Evolutionary conservation across 1,284 basidiomycete genomes (phyloP).

Genomic region (Schizophyllum commune): DNA sequence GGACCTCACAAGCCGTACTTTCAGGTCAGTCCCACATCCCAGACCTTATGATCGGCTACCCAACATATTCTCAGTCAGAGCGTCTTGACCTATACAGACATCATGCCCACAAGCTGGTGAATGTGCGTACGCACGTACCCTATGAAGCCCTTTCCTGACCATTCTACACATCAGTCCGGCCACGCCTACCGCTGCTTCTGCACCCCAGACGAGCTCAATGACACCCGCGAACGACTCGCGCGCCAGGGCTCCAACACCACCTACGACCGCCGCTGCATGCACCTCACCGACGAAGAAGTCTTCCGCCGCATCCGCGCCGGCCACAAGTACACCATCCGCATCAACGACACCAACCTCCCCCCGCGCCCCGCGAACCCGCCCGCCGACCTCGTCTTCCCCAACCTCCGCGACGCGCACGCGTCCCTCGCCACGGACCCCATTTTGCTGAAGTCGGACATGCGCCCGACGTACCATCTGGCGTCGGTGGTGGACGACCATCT

Average conservation of each 20-base stretch:
- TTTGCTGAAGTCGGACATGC: conserved; percentile 86
- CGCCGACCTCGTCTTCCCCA: conserved; percentile 71
- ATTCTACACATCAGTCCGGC: conserved; percentile 44
- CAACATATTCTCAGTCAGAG: conserved; percentile 57
- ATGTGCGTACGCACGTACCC: too few relatives aligned
- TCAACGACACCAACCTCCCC: conserved; percentile 62
- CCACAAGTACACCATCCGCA: conserved; percentile 75
- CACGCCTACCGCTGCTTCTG: conserved; percentile 97
- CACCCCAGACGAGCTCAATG: conserved; percentile 56
- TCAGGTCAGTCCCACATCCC: conserved; percentile 47
- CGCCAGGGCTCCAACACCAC: conserved; percentile 66
- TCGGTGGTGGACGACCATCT: conserved; percentile 93
- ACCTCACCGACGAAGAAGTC: conserved; percentile 81
- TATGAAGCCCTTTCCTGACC: too few relatives aligned
- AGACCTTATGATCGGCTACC: not conserved
- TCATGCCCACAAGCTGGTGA: conserved; percentile 69
- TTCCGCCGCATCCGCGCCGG: conserved; percentile 66
- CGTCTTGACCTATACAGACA: conserved; percentile 77
- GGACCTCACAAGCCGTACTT: conserved; percentile 76
- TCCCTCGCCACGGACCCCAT: conserved; percentile 87
- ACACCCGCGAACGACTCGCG: conserved; percentile 62
- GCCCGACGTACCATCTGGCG: conserved; percentile 96
- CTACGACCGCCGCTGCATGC: conserved; percentile 83
- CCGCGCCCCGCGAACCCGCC: conserved; percentile 29
- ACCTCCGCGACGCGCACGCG: conserved; percentile 64